These are phyloP conservation scores for Halocafeteria seosinensis DNA, from an alignment of 108 stramenopile genomes.

Conservation along the genomic window DNA sequence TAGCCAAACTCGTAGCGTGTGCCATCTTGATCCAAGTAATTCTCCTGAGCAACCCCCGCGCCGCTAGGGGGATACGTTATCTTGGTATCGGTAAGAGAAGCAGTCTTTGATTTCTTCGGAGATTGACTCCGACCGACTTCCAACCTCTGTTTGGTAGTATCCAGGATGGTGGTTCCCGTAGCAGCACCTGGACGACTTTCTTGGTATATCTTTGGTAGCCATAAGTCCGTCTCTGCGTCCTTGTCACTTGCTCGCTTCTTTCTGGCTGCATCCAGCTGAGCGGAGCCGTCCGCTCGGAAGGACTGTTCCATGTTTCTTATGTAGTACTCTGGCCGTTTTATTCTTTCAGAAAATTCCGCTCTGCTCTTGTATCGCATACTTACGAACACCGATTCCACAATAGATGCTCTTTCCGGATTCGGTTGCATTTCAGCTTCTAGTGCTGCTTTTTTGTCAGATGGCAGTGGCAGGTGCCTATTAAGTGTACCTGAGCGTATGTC, in stretches of 20 bases:
- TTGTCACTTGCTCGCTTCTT: too few relatives aligned
- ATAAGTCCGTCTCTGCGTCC: too few relatives aligned
- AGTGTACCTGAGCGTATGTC: background rate
- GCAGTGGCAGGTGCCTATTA: background rate
- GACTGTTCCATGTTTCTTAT: background rate
- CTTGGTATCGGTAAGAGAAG: background rate
- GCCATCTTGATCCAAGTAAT: background rate
- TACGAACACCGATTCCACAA: background rate
- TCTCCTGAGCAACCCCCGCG: background rate
- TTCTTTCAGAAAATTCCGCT: background rate
- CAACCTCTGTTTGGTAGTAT: too few relatives aligned
- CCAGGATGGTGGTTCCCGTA: too few relatives aligned
- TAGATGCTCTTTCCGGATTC: background rate
- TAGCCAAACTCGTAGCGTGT: background rate
- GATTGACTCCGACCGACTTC: too few relatives aligned
- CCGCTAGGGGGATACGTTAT: too few relatives aligned
- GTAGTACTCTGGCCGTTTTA: background rate
- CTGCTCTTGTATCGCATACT: background rate
- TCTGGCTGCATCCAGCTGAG: background rate
- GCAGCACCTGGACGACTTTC: background rate
- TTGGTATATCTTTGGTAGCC: background rate
- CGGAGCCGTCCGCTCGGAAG: background rate
- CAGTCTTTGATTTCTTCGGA: background rate
- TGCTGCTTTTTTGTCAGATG: background rate
- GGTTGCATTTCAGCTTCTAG: background rate